Evolutionary conservation across 257 asterid genomes (phyloP), one percentile per base, ranked within the genome.

Genomic region (Buddleja alternifolia): DNA sequence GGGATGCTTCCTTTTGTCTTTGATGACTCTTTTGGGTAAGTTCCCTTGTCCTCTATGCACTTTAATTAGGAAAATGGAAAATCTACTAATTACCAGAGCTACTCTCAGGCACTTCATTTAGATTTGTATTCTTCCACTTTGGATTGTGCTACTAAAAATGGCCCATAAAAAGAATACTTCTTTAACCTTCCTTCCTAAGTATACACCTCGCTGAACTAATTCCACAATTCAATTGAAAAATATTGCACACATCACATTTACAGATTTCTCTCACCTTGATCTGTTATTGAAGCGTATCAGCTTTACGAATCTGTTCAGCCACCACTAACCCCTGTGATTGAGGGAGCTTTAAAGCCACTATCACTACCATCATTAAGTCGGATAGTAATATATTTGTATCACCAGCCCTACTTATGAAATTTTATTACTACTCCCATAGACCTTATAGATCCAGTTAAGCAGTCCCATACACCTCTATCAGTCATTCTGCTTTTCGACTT

Each of bases 1-100:
- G 99, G 99, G 81, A 91, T 94, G 97, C 97, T 94, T 75, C 99
- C 99, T 12, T 91, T 94, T 63, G 99, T 94, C 66, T 94, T 94
- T 81, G 90, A 91, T 78, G 97, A 91, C 73, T 83, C 99, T 19
- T 94, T 94, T 75, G 96, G 99, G 99, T 94, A 81, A 59, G 92
- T 50, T 75, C 32, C 59, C 69, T 70, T 29, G 34, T 5, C 34
- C 34, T 1, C 34, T 29, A 1, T 1, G 2, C 54, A 42, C 29
- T 24, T 53, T 62, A 40, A 44, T 52, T 57, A 15, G 40, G 54
- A 11, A 9, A 62, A 66, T 65, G 53, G 59, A 40, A 15, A 50
- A 57, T 40, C 51, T 32, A 6, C 11, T n/a, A 44, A 51, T 60
- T n/a, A 11, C 50, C 23, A 17, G 66, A 56, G 63, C 67, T 75